Evolutionary conservation across 1,284 basidiomycete genomes (phyloP).

Genomic region (Mixia osmundae): DNA sequence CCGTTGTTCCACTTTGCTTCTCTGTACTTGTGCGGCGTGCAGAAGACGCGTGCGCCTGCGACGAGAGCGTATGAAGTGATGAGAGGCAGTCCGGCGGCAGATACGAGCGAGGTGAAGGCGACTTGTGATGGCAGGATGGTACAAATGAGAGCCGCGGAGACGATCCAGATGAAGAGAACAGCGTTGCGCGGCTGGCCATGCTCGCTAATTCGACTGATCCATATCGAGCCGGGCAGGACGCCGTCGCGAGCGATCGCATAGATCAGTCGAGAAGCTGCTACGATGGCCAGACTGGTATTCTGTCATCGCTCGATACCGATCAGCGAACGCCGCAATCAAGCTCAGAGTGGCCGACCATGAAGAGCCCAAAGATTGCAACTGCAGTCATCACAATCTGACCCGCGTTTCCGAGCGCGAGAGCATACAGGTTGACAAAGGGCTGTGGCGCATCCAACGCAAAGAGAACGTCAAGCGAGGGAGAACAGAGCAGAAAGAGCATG

Average conservation of each 20-base stretch:
- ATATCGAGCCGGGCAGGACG: slow-evolving; percentile 49
- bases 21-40: slow-evolving; percentile 50
- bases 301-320: too few species aligned
- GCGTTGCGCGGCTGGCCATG: slow-evolving; percentile 44
- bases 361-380: slow-evolving; percentile 50
- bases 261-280: slow-evolving; percentile 57
- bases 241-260: slow-evolving; percentile 72
- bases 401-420: slow-evolving; percentile 47
- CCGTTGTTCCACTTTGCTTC: slow-evolving; percentile 46
- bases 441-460: slow-evolving; percentile 54
- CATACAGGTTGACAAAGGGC: slow-evolving; percentile 64
- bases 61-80: slow-evolving; percentile 63
- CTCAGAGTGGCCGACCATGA: too few species aligned
- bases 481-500: slow-evolving; percentile 8
- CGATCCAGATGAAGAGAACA: slow-evolving; percentile 14
- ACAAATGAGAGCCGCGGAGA: slow-evolving; percentile 43
- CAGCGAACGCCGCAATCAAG: too few species aligned
- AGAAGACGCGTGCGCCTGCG: slow-evolving; percentile 38
- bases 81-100: slow-evolving; percentile 52
- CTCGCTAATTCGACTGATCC: slow-evolving; percentile 47
- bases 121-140: slow-evolving; percentile 63
- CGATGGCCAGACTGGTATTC: slow-evolving; percentile 60
- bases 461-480: slow-evolving; percentile 38
- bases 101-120: slow-evolving; percentile 61
- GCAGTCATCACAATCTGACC: slow-evolving; percentile 59